phyloP scores from a whole-genome alignment of 345 rosid species.

The Heritiera fomes region DNA sequence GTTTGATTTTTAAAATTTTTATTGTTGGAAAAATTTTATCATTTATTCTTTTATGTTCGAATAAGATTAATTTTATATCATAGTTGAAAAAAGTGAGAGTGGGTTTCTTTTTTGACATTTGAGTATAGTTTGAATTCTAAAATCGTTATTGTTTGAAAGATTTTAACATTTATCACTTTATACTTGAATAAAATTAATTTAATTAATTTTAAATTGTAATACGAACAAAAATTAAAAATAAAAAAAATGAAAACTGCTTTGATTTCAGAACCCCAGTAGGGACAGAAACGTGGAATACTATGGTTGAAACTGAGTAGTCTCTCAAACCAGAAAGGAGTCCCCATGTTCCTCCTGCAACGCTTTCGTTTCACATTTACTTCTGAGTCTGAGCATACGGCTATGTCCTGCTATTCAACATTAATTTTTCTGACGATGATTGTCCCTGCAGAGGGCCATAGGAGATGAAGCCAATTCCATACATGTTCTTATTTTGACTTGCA shows the following conservation, averaged over 20 bases:
- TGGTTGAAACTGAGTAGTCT: neutral
- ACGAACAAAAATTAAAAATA: no score
- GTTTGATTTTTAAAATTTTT: no score
- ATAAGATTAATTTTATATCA: no score
- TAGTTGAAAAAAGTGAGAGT: no score
- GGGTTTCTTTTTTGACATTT: no score
- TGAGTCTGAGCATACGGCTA: neutral
- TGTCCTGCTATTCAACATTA: slow-evolving; percentile 4
- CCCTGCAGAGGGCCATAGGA: neutral
- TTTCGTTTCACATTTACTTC: neutral
- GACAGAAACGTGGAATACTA: slow-evolving; percentile 1
- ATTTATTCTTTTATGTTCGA: no score
- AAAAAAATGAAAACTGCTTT: neutral
- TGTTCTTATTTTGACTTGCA: neutral
- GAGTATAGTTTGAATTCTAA: no score
- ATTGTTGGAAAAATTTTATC: no score
- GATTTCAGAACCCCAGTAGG: neutral
- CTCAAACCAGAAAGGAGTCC: neutral
- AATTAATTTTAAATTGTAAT: no score
- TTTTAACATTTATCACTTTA: no score
- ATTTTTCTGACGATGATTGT: neutral
- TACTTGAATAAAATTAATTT: no score
- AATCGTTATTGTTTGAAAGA: no score
- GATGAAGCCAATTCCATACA: neutral
- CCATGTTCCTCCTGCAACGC: neutral